phyloP scores from a whole-genome alignment of 805 yeast species.

The Yarrowia yakushimensis region DNA sequence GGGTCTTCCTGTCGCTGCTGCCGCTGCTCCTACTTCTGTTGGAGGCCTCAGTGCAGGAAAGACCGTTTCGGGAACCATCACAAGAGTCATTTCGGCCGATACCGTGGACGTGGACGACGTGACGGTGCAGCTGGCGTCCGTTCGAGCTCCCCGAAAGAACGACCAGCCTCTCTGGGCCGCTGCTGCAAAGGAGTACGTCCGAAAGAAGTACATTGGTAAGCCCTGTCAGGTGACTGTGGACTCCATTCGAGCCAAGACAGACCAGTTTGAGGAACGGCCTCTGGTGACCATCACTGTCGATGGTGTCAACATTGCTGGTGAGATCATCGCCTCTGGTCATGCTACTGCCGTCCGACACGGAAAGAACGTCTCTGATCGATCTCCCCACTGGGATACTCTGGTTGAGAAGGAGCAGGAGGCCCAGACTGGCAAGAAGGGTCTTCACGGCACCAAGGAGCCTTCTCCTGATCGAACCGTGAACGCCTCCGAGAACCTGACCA shows the following conservation, averaged over 20 bases:
- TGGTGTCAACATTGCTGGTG: slow-evolving; percentile 57
- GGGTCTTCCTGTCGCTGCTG: slow-evolving; percentile 33
- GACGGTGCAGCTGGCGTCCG: slow-evolving; percentile 71
- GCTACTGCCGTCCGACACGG: slow-evolving; percentile 78
- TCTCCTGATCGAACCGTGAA: slow-evolving; percentile 66
- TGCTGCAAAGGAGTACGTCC: slow-evolving; percentile 69
- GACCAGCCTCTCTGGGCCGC: slow-evolving; percentile 58
- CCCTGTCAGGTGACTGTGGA: slow-evolving; percentile 59
- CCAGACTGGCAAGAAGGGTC: slow-evolving; percentile 54
- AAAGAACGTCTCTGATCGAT: slow-evolving; percentile 61
- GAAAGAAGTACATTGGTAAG: slow-evolving; percentile 69
- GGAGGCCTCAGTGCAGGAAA: slow-evolving; percentile 28
- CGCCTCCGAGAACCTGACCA: slow-evolving; percentile 68
- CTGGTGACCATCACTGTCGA: slow-evolving; percentile 57
- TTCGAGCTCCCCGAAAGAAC: slow-evolving; percentile 67
- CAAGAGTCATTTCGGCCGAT: slow-evolving; percentile 65
- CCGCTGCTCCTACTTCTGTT: slow-evolving; percentile 42
- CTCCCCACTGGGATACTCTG: slow-evolving; percentile 73
- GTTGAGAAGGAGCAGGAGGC: slow-evolving; percentile 67
- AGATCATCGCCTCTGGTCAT: slow-evolving; percentile 60
- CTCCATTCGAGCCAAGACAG: slow-evolving; percentile 58
- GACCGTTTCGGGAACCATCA: slow-evolving; percentile 51
- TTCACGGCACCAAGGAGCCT: slow-evolving; percentile 53
- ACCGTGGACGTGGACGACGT: slow-evolving; percentile 53
- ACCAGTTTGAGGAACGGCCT: slow-evolving; percentile 61